These are phyloP conservation scores for Zymoseptoria ardabiliae DNA, from an alignment of 2,329 filamentous ascomycete genomes.

Conservation along the genomic window DNA sequence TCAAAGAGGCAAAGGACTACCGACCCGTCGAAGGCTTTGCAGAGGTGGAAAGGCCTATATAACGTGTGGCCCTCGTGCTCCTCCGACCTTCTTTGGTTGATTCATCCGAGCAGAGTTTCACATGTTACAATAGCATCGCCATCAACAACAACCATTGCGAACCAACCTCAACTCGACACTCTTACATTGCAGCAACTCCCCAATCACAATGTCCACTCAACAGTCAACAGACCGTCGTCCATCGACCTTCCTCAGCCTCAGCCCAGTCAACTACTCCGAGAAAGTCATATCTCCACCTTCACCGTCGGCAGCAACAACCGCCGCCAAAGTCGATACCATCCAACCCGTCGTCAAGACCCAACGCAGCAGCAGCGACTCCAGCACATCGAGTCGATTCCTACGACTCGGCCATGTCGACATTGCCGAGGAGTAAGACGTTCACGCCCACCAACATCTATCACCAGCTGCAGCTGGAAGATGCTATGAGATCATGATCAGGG, in stretches of 20 bases:
- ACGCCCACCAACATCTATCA: neutral
- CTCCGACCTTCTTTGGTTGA: neutral
- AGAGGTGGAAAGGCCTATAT: constrained; percentile 6
- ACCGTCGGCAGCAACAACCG: constrained; percentile 4
- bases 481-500: neutral
- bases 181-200: neutral
- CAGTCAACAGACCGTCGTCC: constrained; percentile 7
- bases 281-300: constrained; percentile 9
- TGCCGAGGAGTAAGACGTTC: neutral
- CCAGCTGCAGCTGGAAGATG: neutral
- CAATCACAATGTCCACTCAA: constrained; percentile 6
- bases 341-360: constrained; percentile 12
- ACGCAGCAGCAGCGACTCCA: constrained; percentile 15
- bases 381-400: constrained; percentile 9
- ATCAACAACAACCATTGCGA: neutral
- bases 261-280: constrained; percentile 12
- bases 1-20: neutral
- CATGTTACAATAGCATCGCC: neutral
- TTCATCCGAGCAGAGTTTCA: neutral
- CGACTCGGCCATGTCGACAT: constrained; percentile 9
- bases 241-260: constrained; percentile 17
- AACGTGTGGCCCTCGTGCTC: neutral
- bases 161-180: neutral
- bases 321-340: constrained; percentile 2
- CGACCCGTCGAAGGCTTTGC: neutral